Evolutionary conservation across 1,139 yeast species (phyloP).

Genomic region (Blastobotrys illinoisensis): DNA sequence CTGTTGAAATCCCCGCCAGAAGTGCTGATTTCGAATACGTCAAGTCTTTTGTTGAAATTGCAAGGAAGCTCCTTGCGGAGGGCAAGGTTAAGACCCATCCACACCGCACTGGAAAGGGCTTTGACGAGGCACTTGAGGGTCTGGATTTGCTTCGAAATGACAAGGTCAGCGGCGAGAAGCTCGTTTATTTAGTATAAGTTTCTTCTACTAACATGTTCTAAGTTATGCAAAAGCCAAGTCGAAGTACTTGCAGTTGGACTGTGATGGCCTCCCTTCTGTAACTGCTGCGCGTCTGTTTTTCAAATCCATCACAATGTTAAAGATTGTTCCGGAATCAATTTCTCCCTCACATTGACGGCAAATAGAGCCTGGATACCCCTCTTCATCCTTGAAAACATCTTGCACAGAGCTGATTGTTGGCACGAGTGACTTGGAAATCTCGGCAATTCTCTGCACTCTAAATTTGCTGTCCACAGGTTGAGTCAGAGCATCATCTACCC

Average conservation of each 20-base stretch:
- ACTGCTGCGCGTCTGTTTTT: slow-evolving; percentile 14
- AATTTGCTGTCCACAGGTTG: slow-evolving; percentile 15
- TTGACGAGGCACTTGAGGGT: background rate
- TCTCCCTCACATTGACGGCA: slow-evolving; percentile 15
- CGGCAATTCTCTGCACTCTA: slow-evolving; percentile 16
- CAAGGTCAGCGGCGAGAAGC: background rate
- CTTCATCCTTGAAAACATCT: slow-evolving; percentile 16
- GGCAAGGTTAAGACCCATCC: background rate
- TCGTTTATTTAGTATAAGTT: background rate
- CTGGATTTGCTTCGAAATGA: background rate
- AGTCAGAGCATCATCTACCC: slow-evolving; percentile 6
- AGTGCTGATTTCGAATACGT: background rate
- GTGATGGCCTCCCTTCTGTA: slow-evolving; percentile 17
- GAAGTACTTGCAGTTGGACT: background rate
- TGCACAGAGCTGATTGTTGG: slow-evolving; percentile 14
- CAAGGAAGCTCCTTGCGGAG: background rate
- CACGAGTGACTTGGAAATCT: slow-evolving; percentile 13
- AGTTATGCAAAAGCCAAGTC: background rate
- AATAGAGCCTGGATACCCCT: slow-evolving; percentile 19
- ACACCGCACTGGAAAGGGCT: background rate
- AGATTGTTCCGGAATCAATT: slow-evolving; percentile 15
- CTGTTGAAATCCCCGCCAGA: background rate
- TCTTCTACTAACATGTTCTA: too few species aligned
- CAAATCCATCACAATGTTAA: slow-evolving; percentile 23
- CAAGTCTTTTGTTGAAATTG: background rate